These are phyloP conservation scores for Vitis rupestris DNA, from an alignment of 164 flowering plant species.

Conservation along the genomic window DNA sequence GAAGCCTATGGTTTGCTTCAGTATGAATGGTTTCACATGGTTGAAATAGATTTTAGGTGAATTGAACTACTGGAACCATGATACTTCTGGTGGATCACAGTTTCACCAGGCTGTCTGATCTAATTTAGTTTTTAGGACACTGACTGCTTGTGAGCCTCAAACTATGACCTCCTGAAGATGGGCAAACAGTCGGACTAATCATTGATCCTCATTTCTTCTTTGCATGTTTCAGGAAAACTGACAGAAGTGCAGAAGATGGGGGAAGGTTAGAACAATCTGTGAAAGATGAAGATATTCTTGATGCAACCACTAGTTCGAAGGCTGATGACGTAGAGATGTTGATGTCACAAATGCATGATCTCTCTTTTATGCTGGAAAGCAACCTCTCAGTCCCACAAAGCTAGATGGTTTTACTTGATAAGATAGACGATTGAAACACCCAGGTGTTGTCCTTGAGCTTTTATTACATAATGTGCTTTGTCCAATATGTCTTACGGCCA, in stretches of 20 bases:
- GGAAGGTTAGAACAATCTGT: conserved; percentile 8
- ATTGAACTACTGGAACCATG: too few species aligned
- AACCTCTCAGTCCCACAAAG: conserved; percentile 41
- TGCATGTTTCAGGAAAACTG: conserved; percentile 15
- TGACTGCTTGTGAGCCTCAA: too few species aligned
- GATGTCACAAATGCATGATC: conserved; percentile 68
- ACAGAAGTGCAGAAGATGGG: conserved; percentile 1
- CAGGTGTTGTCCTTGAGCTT: not conserved
- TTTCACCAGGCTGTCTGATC: too few species aligned
- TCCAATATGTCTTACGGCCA: not conserved
- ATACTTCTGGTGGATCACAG: too few species aligned
- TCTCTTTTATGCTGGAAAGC: conserved; percentile 59
- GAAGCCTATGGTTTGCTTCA: too few species aligned
- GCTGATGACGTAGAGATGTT: conserved; percentile 30
- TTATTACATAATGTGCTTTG: not conserved
- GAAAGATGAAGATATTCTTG: conserved; percentile 6
- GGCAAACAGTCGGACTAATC: not conserved
- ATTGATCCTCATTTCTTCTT: not conserved
- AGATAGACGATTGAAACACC: not conserved
- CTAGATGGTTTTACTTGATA: conserved; percentile 10
- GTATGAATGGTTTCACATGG: too few species aligned
- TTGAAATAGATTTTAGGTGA: too few species aligned
- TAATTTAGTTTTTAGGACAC: too few species aligned
- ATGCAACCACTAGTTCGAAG: conserved; percentile 8
- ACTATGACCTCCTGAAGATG: too few species aligned